Evolutionary conservation across 306 rosid species (phyloP).

Genomic region (Cucumis cinereus): DNA sequence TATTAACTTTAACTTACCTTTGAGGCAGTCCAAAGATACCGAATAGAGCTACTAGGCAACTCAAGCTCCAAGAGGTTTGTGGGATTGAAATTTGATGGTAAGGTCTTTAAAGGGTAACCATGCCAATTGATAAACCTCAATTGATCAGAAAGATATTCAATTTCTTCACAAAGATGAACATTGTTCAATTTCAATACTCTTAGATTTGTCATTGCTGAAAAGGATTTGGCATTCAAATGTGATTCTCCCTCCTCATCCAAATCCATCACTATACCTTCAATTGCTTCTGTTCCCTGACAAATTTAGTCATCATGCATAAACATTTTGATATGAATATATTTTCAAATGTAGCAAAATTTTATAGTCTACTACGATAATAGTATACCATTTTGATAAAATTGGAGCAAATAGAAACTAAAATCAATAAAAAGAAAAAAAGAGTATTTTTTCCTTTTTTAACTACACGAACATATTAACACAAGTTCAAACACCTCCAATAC

Average conservation of each 20-base stretch:
- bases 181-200: constrained; percentile 10
- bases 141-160: constrained; percentile 4
- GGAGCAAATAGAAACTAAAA: no score
- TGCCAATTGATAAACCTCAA: constrained; percentile 1
- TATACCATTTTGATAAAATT: no score
- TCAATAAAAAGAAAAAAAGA: no score
- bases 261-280: constrained; percentile 9
- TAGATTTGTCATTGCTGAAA: constrained; percentile 7
- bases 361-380: no score
- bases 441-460: no score
- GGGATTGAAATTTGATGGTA: constrained; percentile 6
- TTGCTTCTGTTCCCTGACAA: constrained; percentile 7
- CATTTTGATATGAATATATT: no score
- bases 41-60: background rate
- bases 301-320: no score
- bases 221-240: constrained; percentile 2
- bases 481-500: no score
- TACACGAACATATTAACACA: no score
- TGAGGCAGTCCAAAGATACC: background rate
- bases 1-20: no score
- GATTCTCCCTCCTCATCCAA: background rate
- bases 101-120: background rate
- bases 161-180: background rate
- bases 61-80: background rate
- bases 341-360: no score